A percentile compares a stretch with the other conserved stretches of the same genome.
Evolutionary conservation across 192 early-diverging fungal species (phyloP).

Genomic region (Backusella liffmaniae): DNA sequence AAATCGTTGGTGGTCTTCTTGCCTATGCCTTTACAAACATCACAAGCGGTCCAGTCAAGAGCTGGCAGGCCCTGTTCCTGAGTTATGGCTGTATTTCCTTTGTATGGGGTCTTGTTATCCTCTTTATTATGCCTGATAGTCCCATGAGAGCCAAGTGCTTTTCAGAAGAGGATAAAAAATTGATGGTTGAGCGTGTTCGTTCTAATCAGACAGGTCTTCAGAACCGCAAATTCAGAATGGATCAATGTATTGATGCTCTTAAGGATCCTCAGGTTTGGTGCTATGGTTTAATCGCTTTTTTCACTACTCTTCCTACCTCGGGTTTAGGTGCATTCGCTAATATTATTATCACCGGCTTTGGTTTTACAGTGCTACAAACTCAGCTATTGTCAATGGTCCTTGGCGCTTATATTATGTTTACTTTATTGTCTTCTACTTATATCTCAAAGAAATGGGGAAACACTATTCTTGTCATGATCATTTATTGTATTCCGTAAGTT

Average conservation of each 20-base stretch:
- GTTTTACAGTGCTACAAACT: constrained; percentile 23
- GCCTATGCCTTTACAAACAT: constrained; percentile 27
- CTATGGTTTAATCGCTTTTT: constrained; percentile 17
- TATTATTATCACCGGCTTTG: constrained; percentile 20
- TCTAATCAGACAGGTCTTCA: constrained; percentile 19
- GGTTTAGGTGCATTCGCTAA: constrained; percentile 22
- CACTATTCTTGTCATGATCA: constrained; percentile 17
- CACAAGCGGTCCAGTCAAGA: constrained; percentile 16
- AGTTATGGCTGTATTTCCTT: constrained; percentile 16
- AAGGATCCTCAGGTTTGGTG: constrained; percentile 9
- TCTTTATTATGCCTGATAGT: constrained; percentile 18
- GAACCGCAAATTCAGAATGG: constrained; percentile 17
- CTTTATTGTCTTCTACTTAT: constrained; percentile 4
- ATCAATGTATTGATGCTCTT: constrained; percentile 16
- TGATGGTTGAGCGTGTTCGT: constrained; percentile 25
- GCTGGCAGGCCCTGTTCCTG: constrained; percentile 22
- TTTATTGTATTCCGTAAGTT: constrained; percentile 22
- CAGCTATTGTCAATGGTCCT: constrained; percentile 20
- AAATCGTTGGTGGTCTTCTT: constrained; percentile 20
- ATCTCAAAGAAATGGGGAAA: constrained; percentile 13
- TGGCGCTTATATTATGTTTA: constrained; percentile 21
- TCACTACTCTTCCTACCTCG: constrained; percentile 18
- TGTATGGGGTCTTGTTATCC: constrained; percentile 4
- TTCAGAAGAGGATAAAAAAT: constrained; percentile 21
- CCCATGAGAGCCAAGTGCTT: constrained; percentile 28